These are phyloP conservation scores for Penicillium nucicola DNA, from an alignment of 495 filamentous ascomycete genomes.

Conservation along the genomic window DNA sequence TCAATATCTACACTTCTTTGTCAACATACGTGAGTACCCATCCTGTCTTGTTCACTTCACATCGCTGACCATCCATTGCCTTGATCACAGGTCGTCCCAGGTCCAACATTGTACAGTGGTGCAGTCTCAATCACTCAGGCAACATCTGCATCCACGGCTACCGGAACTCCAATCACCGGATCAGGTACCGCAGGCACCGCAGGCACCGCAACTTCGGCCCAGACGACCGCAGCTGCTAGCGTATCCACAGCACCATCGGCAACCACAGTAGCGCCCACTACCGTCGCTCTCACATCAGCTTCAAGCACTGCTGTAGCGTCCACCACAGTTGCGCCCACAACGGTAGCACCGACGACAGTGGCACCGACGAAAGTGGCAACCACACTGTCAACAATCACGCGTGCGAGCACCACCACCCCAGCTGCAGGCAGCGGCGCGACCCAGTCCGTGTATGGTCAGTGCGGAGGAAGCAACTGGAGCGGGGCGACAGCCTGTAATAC, in stretches of 20 bases:
- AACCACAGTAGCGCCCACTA: too few relatives aligned
- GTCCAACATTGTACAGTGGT: slow-evolving; percentile 39
- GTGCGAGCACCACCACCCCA: slow-evolving; percentile 6
- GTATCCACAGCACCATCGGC: background rate
- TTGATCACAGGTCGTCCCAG: slow-evolving; percentile 35
- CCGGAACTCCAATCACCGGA: slow-evolving; percentile 21
- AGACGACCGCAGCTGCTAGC: slow-evolving; percentile 1
- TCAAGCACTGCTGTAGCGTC: too few relatives aligned
- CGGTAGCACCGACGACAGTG: background rate
- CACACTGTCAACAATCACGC: background rate
- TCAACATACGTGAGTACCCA: slow-evolving; percentile 31
- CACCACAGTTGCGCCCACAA: background rate
- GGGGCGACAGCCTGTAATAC: slow-evolving; percentile 44
- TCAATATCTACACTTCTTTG: slow-evolving; percentile 55
- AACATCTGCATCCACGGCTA: slow-evolving; percentile 21
- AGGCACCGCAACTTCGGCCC: slow-evolving; percentile 4
- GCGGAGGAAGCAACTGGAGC: slow-evolving; percentile 45
- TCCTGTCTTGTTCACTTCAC: too few relatives aligned
- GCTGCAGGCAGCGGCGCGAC: slow-evolving; percentile 6
- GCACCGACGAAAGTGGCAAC: background rate
- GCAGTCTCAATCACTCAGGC: slow-evolving; percentile 24
- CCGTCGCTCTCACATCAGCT: background rate
- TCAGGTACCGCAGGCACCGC: slow-evolving; percentile 2
- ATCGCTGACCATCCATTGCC: background rate
- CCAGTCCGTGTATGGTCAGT: slow-evolving; percentile 42